Evolutionary conservation across 306 rosid species (phyloP).

Genomic region (Quercus mongolica): DNA sequence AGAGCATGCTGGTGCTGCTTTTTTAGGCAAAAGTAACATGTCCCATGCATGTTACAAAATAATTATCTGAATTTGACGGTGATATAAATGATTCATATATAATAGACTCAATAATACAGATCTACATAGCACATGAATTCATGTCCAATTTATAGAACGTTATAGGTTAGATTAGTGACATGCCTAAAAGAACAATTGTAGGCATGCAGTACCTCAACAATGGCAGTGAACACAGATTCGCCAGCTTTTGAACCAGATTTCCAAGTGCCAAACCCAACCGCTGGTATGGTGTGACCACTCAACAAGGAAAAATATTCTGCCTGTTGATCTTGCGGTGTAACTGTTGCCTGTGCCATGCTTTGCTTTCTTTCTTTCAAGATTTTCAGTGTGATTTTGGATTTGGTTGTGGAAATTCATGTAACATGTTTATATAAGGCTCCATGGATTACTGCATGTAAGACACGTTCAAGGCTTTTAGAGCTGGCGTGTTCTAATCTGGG

Average conservation of each 20-base stretch:
- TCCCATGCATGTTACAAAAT: too few relatives aligned
- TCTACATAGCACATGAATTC: too few relatives aligned
- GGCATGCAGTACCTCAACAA: constrained; percentile 27
- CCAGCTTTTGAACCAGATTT: constrained; percentile 44
- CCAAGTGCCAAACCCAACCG: constrained; percentile 58
- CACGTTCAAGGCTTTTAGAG: constrained; percentile 22
- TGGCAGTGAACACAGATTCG: constrained; percentile 34
- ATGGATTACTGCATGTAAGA: constrained; percentile 35
- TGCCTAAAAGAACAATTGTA: neutral
- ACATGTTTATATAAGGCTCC: neutral
- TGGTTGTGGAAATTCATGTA: neutral
- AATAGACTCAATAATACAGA: too few relatives aligned
- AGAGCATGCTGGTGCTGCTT: too few relatives aligned
- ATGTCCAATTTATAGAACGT: neutral
- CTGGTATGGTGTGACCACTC: constrained; percentile 48
- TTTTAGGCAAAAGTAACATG: too few relatives aligned
- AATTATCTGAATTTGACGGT: too few relatives aligned
- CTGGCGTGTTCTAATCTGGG: constrained; percentile 8
- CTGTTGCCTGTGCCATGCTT: constrained; percentile 30
- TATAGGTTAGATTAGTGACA: too few relatives aligned
- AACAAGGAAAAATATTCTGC: constrained; percentile 33
- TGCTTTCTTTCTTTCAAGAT: neutral
- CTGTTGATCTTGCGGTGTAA: constrained; percentile 27
- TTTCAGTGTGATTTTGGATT: neutral
- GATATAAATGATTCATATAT: too few relatives aligned